Evolutionary conservation across 2,329 filamentous ascomycete genomes (phyloP).

Genomic region (Talaromyces amestolkiae): DNA sequence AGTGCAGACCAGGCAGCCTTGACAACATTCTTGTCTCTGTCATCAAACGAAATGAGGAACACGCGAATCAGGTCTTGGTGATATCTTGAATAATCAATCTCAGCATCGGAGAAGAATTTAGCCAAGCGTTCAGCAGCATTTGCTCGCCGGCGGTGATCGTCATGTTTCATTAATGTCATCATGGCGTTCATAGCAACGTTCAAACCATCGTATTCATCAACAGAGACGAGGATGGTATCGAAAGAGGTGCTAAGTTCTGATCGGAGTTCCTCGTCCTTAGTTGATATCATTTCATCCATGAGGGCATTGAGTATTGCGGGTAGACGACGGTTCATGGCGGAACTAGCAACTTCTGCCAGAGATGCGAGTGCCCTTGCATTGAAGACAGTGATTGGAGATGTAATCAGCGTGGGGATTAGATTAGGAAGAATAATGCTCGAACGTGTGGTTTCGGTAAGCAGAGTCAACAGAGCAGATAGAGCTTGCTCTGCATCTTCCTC

Average conservation of each 20-base stretch:
- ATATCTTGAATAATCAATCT: slow-evolving; percentile 90
- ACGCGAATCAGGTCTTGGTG: slow-evolving; percentile 92
- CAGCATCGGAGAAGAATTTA: slow-evolving; percentile 77
- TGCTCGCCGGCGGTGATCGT: slow-evolving; percentile 81
- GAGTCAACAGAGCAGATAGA: slow-evolving; percentile 83
- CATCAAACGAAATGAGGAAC: slow-evolving; percentile 87
- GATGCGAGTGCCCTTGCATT: slow-evolving; percentile 93
- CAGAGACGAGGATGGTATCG: slow-evolving; percentile 83
- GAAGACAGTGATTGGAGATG: slow-evolving; percentile 86
- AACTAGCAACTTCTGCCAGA: slow-evolving; percentile 83
- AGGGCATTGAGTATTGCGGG: slow-evolving; percentile 89
- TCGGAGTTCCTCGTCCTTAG: slow-evolving; percentile 70
- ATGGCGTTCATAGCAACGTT: slow-evolving; percentile 96
- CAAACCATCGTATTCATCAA: slow-evolving; percentile 93
- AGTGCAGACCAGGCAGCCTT: slow-evolving; percentile 87
- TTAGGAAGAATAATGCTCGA: slow-evolving; percentile 97
- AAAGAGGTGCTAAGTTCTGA: slow-evolving; percentile 76
- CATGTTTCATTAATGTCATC: slow-evolving; percentile 81
- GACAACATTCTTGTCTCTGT: slow-evolving; percentile 77
- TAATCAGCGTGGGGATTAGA: slow-evolving; percentile 87
- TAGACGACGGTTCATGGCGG: slow-evolving; percentile 84
- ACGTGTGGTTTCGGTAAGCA: slow-evolving; percentile 87
- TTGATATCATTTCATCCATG: slow-evolving; percentile 81
- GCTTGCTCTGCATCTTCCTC: slow-evolving; percentile 89
- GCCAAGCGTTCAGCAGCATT: slow-evolving; percentile 75